Conservation (phyloP, 2,329 filamentous ascomycete genomes). For the Whalleya microplaca region DNA sequence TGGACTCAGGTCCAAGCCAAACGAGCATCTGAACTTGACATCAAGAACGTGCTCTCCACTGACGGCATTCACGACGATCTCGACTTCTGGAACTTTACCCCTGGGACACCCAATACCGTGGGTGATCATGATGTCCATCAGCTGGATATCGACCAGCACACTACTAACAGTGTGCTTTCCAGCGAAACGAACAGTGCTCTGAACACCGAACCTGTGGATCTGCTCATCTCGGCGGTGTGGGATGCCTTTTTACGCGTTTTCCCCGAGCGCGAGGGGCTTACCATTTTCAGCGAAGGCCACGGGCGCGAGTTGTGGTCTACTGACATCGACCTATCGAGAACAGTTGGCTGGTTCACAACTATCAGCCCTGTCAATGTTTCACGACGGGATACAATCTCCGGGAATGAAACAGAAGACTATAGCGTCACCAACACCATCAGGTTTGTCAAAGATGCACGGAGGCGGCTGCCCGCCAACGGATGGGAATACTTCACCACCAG, state of each 20-base stretch:
- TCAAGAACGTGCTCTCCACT: too few relatives aligned
- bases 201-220: slow-evolving; percentile 10
- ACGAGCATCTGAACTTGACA: too few relatives aligned
- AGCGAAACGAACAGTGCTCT: background rate
- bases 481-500: too few relatives aligned
- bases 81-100: too few relatives aligned
- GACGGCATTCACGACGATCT: too few relatives aligned
- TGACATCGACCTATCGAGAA: slow-evolving; percentile 12
- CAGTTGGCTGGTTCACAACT: slow-evolving; percentile 22
- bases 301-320: slow-evolving; percentile 14
- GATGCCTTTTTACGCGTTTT: slow-evolving; percentile 13
- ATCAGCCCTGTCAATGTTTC: background rate
- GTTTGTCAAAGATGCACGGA: slow-evolving; percentile 1
- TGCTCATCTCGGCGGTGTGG: slow-evolving; percentile 11
- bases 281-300: slow-evolving; percentile 18
- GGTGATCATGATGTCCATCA: too few relatives aligned
- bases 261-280: slow-evolving; percentile 11
- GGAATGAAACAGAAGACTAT: too few relatives aligned
- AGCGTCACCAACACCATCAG: background rate
- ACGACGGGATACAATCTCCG: background rate
- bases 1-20: too few relatives aligned
- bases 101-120: too few relatives aligned
- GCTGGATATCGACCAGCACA: too few relatives aligned
- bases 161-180: too few relatives aligned
- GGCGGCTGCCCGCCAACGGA: slow-evolving; percentile 39